A percentile compares a stretch with the other conserved stretches of the same genome.
Evolutionary conservation across 1,284 basidiomycete genomes (phyloP).

Genomic region (Rhodotorula sp.): DNA sequence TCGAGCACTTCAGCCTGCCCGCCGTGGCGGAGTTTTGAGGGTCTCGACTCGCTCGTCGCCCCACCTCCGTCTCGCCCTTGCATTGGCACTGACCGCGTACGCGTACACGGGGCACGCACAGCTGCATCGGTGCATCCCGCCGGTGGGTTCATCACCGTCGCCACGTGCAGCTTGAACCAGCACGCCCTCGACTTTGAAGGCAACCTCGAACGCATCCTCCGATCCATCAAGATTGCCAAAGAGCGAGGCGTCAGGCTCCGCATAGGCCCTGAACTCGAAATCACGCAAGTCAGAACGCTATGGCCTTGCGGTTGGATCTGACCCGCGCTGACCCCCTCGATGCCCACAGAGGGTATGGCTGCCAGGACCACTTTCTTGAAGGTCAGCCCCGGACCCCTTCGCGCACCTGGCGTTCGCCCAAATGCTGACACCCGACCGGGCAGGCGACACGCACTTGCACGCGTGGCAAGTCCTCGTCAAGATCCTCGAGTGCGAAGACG

Average conservation of each 20-base stretch:
- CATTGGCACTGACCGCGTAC: too few species aligned
- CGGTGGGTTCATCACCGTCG: constrained; percentile 63
- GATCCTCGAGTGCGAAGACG: constrained; percentile 73
- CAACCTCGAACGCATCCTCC: constrained; percentile 84
- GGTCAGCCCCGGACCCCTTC: constrained; percentile 52
- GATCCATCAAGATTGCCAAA: constrained; percentile 85
- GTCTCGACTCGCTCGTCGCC: too few species aligned
- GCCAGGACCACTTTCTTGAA: constrained; percentile 88
- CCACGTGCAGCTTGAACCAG: constrained; percentile 82
- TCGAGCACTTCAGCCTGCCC: too few species aligned
- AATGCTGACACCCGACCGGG: not conserved
- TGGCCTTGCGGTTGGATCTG: not conserved
- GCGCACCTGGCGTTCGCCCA: not conserved
- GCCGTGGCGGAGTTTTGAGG: too few species aligned
- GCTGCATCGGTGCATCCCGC: constrained; percentile 11
- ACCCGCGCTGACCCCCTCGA: not conserved
- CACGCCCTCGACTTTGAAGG: constrained; percentile 93
- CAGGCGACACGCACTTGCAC: constrained; percentile 90
- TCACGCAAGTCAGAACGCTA: constrained; percentile 62
- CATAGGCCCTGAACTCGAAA: constrained; percentile 92
- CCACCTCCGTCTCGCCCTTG: too few species aligned
- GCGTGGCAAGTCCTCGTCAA: constrained; percentile 92
- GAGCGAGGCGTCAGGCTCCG: constrained; percentile 81
- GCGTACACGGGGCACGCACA: not conserved
- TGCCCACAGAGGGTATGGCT: constrained; percentile 76